phyloP scores from a whole-genome alignment of 139 green algal genomes.

The Tetraselmis striata region DNA sequence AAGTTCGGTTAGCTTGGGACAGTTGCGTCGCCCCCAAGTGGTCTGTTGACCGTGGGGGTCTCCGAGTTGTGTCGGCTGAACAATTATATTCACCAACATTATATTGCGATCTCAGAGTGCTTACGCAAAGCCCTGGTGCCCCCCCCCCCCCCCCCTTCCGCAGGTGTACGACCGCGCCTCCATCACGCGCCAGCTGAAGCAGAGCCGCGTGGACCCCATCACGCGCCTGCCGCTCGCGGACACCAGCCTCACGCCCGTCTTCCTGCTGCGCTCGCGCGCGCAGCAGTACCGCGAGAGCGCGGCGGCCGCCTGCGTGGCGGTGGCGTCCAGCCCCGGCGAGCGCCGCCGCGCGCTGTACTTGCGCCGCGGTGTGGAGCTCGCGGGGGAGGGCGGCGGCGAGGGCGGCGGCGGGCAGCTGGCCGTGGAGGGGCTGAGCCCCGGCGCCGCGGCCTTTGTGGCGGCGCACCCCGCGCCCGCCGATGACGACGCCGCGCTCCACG shows the following conservation, averaged over 20 bases:
- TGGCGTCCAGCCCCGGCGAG: slow-evolving; percentile 19
- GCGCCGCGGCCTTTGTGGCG: slow-evolving; percentile 32
- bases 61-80: no score
- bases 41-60: no score
- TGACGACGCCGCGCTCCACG: slow-evolving; percentile 27
- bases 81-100: no score
- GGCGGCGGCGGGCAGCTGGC: slow-evolving; percentile 3
- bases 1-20: no score
- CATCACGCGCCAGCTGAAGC: slow-evolving; percentile 22
- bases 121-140: no score
- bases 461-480: slow-evolving; percentile 33
- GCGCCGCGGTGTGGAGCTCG: slow-evolving; percentile 41
- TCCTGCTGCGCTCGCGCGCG: slow-evolving; percentile 36
- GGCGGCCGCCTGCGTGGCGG: slow-evolving; percentile 28
- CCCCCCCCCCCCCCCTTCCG: background rate
- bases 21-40: no score
- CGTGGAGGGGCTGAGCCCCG: slow-evolving; percentile 31
- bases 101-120: no score
- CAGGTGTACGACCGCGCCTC: slow-evolving; percentile 47
- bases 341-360: slow-evolving; percentile 36
- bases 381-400: background rate
- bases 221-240: slow-evolving; percentile 26
- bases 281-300: slow-evolving; percentile 38
- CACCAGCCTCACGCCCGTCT: slow-evolving; percentile 33
- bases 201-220: slow-evolving; percentile 32